phyloP scores from a whole-genome alignment of 1,139 yeast genomes.

The Zygoascus hellenicus region DNA sequence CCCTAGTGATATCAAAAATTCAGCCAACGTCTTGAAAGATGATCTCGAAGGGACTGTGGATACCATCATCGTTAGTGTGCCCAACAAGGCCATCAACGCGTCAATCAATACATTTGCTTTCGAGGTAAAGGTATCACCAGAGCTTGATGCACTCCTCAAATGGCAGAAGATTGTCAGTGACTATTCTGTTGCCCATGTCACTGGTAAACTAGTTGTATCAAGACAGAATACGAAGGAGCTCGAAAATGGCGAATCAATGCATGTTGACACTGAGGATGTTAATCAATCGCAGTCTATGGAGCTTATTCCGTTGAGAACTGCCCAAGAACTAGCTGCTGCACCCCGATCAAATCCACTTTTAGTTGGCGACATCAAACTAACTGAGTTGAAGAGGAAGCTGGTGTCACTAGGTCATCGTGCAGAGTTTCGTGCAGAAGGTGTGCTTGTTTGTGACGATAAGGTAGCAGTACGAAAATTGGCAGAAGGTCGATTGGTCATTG shows the following conservation, averaged over 20 bases:
- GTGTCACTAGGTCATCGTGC: conserved; percentile 59
- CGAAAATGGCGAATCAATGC: conserved; percentile 1
- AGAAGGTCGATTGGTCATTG: conserved; percentile 78
- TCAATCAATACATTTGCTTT: conserved; percentile 61
- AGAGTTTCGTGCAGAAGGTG: conserved; percentile 91
- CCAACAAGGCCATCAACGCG: conserved; percentile 45
- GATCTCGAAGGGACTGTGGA: conserved; percentile 15
- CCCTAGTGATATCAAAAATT: conserved; percentile 16
- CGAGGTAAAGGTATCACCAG: conserved; percentile 66
- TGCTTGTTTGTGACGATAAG: conserved; percentile 73
- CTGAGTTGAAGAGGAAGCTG: conserved; percentile 68
- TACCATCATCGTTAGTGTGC: conserved; percentile 32
- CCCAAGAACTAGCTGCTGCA: conserved; percentile 30
- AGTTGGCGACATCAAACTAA: conserved; percentile 82
- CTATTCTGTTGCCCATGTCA: conserved; percentile 74
- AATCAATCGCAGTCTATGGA: conserved; percentile 13
- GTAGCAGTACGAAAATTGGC: conserved; percentile 71
- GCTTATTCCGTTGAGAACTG: conserved; percentile 28
- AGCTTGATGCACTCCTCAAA: conserved; percentile 52
- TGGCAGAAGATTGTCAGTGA: conserved; percentile 88
- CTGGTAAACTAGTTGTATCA: conserved; percentile 55
- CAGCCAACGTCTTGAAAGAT: conserved; percentile 8
- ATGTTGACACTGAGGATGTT: not conserved
- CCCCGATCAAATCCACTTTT: conserved; percentile 46
- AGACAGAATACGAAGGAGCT: conserved; percentile 1